A percentile compares a stretch with the other conserved stretches of the same genome.
These are phyloP conservation scores for Fragosphaeria purpurea DNA, from an alignment of 2,329 filamentous ascomycete species.

Conservation along the genomic window DNA sequence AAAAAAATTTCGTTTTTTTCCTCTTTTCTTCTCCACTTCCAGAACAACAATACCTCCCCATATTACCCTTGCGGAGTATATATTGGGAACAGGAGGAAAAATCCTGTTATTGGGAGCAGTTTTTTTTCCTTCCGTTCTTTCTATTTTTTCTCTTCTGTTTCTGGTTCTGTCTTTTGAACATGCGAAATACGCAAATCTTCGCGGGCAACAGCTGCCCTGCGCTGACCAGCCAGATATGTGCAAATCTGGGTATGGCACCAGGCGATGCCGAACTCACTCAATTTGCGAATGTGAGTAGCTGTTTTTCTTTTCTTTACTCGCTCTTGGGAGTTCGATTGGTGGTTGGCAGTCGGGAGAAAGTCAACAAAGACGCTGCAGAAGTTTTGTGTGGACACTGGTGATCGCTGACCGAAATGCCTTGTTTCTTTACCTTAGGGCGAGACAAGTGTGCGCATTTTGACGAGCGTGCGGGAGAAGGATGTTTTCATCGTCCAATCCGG, in stretches of 20 bases:
- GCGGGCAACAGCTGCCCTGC: conserved; percentile 57
- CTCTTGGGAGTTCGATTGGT: background rate
- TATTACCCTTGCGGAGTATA: background rate
- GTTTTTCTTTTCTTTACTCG: too few relatives aligned
- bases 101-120: background rate
- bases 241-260: conserved; percentile 55
- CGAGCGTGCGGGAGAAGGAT: conserved; percentile 88
- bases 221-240: conserved; percentile 56
- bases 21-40: background rate
- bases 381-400: too few relatives aligned
- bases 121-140: background rate
- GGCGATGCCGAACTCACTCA: conserved; percentile 57
- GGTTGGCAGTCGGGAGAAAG: background rate
- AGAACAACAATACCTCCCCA: background rate
- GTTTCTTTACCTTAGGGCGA: conserved; percentile 41
- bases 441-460: conserved; percentile 59
- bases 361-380: background rate
- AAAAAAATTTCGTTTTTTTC: background rate
- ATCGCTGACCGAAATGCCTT: conserved; percentile 8
- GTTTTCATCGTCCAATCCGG: conserved; percentile 98
- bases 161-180: conserved; percentile 1
- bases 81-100: background rate
- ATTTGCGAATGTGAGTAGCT: conserved; percentile 50
- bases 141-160: background rate
- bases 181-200: conserved; percentile 53